A percentile compares a stretch with the other conserved stretches of the same genome.
These are phyloP conservation scores for Ceratobasidium sp. DNA, from an alignment of 1,284 basidiomycete species.

Conservation along the genomic window DNA sequence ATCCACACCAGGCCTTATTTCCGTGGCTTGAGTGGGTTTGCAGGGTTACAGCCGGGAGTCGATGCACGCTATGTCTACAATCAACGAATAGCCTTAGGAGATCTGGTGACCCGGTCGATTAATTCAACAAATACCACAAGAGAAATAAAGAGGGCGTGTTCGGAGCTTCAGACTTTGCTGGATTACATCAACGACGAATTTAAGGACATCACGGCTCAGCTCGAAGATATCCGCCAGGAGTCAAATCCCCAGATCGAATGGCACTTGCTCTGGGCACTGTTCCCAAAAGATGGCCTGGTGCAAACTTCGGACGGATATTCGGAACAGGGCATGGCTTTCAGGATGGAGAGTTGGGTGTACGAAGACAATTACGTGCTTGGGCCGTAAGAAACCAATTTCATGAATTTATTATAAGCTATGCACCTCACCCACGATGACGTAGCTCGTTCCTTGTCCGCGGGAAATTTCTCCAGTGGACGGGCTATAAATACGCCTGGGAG, in stretches of 20 bases:
- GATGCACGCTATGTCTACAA: slow-evolving; percentile 16
- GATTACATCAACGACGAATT: slow-evolving; percentile 9
- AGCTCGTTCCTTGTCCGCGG: not conserved
- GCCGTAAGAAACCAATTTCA: not conserved
- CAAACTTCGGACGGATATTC: not conserved
- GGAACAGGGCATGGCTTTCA: not conserved
- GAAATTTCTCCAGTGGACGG: slow-evolving; percentile 1
- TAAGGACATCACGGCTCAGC: not conserved
- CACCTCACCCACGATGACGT: too few relatives aligned
- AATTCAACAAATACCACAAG: not conserved
- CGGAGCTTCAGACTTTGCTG: not conserved
- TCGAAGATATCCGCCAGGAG: not conserved
- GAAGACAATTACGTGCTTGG: not conserved
- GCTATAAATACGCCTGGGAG: not conserved
- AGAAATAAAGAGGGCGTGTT: too few relatives aligned
- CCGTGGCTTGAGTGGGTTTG: not conserved
- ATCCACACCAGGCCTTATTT: slow-evolving; percentile 19
- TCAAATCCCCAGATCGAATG: not conserved
- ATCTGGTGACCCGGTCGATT: not conserved
- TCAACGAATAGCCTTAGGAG: not conserved
- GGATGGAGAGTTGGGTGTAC: slow-evolving; percentile 13
- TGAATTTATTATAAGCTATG: too few relatives aligned
- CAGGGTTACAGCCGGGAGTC: not conserved
- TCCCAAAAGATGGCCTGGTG: not conserved
- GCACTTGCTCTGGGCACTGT: slow-evolving; percentile 6